Conservation (phyloP, 768 basidiomycete genomes). For the Tricholoma matsutake region DNA sequence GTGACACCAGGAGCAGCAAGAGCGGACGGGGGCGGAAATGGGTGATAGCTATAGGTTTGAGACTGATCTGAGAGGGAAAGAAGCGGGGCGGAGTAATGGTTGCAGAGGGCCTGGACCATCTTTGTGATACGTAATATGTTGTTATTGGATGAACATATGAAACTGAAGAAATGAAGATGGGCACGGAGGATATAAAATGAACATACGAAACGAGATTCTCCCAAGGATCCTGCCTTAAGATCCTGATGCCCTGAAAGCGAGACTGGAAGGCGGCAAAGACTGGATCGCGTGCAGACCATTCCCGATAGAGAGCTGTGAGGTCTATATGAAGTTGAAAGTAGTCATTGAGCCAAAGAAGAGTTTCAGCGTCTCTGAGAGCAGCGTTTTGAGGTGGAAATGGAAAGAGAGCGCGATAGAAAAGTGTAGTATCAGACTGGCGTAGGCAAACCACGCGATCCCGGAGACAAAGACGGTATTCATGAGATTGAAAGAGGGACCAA, state of each 20-base stretch:
- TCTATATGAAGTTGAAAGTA: constrained; percentile 89
- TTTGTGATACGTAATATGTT: constrained; percentile 93
- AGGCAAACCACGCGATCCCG: constrained; percentile 83
- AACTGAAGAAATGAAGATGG: constrained; percentile 43
- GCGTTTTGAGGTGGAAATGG: constrained; percentile 41
- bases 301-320: constrained; percentile 63
- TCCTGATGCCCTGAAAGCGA: constrained; percentile 77
- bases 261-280: constrained; percentile 65
- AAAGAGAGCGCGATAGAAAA: constrained; percentile 72
- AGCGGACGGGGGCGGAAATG: constrained; percentile 79
- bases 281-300: constrained; percentile 73
- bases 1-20: constrained; percentile 60
- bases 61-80: constrained; percentile 41
- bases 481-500: constrained; percentile 57
- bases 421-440: constrained; percentile 61
- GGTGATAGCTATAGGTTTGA: constrained; percentile 48
- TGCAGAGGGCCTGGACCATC: constrained; percentile 85
- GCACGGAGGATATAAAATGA: not conserved
- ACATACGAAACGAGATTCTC: constrained; percentile 92
- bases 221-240: constrained; percentile 93
- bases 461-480: constrained; percentile 77
- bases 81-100: constrained; percentile 68
- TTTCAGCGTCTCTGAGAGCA: constrained; percentile 53
- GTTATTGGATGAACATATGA: constrained; percentile 98
- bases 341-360: constrained; percentile 70